A percentile compares a stretch with the other conserved stretches of the same genome.
These are phyloP conservation scores for Mycosarcoma mackinlayi DNA, from an alignment of 1,284 basidiomycete genomes.

Conservation along the genomic window DNA sequence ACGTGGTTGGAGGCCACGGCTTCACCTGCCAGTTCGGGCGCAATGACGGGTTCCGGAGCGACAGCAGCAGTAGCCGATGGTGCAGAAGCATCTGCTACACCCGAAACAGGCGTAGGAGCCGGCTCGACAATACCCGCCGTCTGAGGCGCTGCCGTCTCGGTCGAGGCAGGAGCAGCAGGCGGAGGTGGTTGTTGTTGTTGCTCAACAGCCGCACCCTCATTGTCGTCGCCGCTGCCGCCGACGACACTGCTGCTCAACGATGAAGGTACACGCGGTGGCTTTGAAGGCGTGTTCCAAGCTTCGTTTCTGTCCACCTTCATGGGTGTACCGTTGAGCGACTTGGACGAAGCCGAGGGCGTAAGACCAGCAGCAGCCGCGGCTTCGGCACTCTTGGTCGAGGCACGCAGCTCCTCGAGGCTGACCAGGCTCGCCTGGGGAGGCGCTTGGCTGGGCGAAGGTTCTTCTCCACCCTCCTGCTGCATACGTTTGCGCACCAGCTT, in stretches of 20 bases:
- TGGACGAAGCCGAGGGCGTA: constrained; percentile 21
- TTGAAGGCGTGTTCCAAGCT: constrained; percentile 37
- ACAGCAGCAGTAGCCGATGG: background rate
- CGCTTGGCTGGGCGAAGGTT: constrained; percentile 26
- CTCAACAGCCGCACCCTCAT: constrained; percentile 4
- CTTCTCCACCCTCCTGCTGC: constrained; percentile 49
- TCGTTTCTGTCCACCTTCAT: constrained; percentile 20
- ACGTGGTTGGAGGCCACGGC: background rate
- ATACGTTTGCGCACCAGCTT: constrained; percentile 58
- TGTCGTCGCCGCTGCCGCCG: constrained; percentile 9
- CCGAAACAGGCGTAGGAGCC: constrained; percentile 20
- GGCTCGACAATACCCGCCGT: constrained; percentile 26
- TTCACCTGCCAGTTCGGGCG: constrained; percentile 19
- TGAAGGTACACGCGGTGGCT: constrained; percentile 33
- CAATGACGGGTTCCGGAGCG: constrained; percentile 11
- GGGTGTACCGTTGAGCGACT: constrained; percentile 38
- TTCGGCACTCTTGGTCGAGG: constrained; percentile 51
- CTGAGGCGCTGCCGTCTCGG: constrained; percentile 1
- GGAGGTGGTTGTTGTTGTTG: constrained; percentile 10
- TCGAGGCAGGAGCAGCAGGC: background rate
- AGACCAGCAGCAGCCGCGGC: constrained; percentile 30
- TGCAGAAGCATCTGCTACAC: too few relatives aligned
- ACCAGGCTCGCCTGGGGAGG: constrained; percentile 44
- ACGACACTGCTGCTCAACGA: constrained; percentile 20
- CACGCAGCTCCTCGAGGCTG: constrained; percentile 58